phyloP scores from a whole-genome alignment of 495 filamentous ascomycete genomes.

The Barbatosphaeria neglecta region DNA sequence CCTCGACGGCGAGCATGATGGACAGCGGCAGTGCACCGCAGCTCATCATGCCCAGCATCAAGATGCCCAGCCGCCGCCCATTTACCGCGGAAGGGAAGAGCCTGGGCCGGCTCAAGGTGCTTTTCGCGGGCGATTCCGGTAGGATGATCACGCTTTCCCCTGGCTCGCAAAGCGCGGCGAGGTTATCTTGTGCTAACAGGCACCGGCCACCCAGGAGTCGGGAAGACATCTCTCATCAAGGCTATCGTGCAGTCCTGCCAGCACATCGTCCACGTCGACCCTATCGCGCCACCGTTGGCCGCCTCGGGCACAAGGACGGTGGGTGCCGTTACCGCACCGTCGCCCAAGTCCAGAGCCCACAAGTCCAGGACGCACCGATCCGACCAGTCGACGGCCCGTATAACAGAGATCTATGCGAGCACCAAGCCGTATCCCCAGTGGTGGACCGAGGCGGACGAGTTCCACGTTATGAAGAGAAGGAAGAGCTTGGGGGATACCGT shows the following conservation, averaged over 20 bases:
- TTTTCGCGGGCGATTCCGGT: slow-evolving; percentile 80
- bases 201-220: not conserved
- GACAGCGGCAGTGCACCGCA: slow-evolving; percentile 59
- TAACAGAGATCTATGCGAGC: slow-evolving; percentile 83
- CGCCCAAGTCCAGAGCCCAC: not conserved
- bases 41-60: slow-evolving; percentile 94
- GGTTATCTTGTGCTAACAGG: not conserved
- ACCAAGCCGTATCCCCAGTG: slow-evolving; percentile 85
- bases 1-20: slow-evolving; percentile 17
- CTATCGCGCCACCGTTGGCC: slow-evolving; percentile 40
- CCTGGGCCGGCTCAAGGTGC: slow-evolving; percentile 76
- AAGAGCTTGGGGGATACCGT: slow-evolving; percentile 75
- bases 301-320: slow-evolving; percentile 11
- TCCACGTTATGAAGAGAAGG: slow-evolving; percentile 53
- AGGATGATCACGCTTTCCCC: slow-evolving; percentile 6
- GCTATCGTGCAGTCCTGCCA: slow-evolving; percentile 79
- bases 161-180: slow-evolving; percentile 3
- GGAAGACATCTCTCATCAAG: slow-evolving; percentile 17
- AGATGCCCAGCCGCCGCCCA: slow-evolving; percentile 83
- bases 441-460: slow-evolving; percentile 87
- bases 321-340: not conserved
- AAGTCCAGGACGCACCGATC: slow-evolving; percentile 2
- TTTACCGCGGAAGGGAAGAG: slow-evolving; percentile 80
- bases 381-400: slow-evolving; percentile 28
- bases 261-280: slow-evolving; percentile 93